phyloP scores from a whole-genome alignment of 2,329 filamentous ascomycete species.

The Mariannaea sp. region DNA sequence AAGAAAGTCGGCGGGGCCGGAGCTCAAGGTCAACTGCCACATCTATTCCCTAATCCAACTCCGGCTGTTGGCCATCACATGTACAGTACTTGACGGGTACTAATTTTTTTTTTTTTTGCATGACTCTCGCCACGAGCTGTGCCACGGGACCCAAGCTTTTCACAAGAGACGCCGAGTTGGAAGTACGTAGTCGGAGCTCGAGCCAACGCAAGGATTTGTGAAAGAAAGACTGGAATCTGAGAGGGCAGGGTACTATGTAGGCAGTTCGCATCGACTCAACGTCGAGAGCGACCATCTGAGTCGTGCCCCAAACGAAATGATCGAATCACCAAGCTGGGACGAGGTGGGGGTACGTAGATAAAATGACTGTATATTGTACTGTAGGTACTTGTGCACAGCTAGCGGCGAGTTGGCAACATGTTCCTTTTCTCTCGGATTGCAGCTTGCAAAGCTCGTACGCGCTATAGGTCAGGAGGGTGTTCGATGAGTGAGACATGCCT shows the following conservation, averaged over 20 bases:
- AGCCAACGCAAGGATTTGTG: constrained; percentile 22
- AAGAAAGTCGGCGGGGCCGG: constrained; percentile 36
- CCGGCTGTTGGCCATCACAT: constrained; percentile 38
- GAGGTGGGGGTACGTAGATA: constrained; percentile 11
- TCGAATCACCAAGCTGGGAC: constrained; percentile 19
- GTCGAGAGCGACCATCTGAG: constrained; percentile 23
- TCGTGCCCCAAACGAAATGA: constrained; percentile 20
- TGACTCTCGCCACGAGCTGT: constrained; percentile 36
- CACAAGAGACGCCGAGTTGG: constrained; percentile 20
- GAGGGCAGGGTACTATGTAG: constrained; percentile 29
- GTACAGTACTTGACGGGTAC: constrained; percentile 31
- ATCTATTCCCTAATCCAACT: constrained; percentile 37
- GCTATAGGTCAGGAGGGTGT: constrained; percentile 14
- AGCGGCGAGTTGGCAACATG: constrained; percentile 15
- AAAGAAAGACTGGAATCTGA: constrained; percentile 29
- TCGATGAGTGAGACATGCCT: constrained; percentile 1
- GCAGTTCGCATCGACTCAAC: constrained; percentile 26
- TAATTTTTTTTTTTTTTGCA: constrained; percentile 29
- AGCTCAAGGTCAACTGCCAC: constrained; percentile 40
- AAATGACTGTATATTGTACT: constrained; percentile 4
- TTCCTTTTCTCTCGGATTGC: not conserved
- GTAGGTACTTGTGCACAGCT: not conserved
- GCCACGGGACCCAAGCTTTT: constrained; percentile 31
- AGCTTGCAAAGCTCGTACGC: constrained; percentile 1
- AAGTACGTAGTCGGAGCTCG: too few species aligned